Evolutionary conservation across 1,139 yeast genomes (phyloP).

Genomic region (Yamadazyma friedrichii): DNA sequence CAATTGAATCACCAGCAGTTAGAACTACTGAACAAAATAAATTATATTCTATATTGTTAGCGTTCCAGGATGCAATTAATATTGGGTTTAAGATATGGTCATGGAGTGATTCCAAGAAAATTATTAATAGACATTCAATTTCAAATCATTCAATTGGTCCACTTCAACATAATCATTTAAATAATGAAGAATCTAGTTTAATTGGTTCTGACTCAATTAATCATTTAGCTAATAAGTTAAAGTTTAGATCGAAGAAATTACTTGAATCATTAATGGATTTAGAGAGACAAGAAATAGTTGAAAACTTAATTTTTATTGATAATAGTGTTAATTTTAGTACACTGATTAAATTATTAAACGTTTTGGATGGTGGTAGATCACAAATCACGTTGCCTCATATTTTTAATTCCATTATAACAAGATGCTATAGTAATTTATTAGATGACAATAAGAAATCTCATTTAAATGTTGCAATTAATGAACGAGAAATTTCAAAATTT

Average conservation of each 20-base stretch:
- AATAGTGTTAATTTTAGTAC: conserved; percentile 19
- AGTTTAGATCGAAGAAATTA: conserved; percentile 67
- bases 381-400: conserved; percentile 71
- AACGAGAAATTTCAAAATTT: conserved; percentile 46
- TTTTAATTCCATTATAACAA: conserved; percentile 49
- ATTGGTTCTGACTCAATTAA: conserved; percentile 40
- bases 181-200: not conserved
- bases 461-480: conserved; percentile 41
- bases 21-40: conserved; percentile 55
- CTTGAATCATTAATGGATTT: conserved; percentile 66
- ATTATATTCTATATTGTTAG: conserved; percentile 53
- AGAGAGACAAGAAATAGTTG: conserved; percentile 75
- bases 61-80: conserved; percentile 61
- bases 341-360: conserved; percentile 56
- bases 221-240: conserved; percentile 65
- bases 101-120: conserved; percentile 60
- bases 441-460: conserved; percentile 40
- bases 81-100: conserved; percentile 66
- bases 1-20: conserved; percentile 67
- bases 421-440: conserved; percentile 31
- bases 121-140: not conserved
- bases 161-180: not conserved
- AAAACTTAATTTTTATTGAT: conserved; percentile 51
- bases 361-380: conserved; percentile 83
- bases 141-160: conserved; percentile 3